These are phyloP conservation scores for Saccharomyces kudriavzevii DNA, from an alignment of 805 yeast genomes.

Conservation along the genomic window DNA sequence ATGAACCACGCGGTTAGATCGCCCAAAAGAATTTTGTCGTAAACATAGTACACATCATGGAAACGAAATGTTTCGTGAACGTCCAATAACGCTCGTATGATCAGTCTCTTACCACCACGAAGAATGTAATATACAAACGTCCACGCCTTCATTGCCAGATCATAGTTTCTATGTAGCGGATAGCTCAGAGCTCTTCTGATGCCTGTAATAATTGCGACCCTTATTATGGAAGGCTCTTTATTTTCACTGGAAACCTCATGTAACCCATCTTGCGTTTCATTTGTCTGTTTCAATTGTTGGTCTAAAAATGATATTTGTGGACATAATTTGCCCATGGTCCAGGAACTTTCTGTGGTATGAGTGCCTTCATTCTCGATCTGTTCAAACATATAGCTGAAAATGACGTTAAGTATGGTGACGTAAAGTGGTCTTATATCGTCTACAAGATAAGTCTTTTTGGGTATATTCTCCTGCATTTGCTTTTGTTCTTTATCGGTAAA, in stretches of 20 bases:
- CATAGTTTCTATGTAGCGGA: constrained; percentile 72
- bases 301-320: constrained; percentile 77
- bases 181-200: constrained; percentile 66
- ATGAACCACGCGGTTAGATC: constrained; percentile 73
- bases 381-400: constrained; percentile 74
- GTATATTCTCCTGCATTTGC: constrained; percentile 54
- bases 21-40: constrained; percentile 66
- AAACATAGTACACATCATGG: constrained; percentile 80
- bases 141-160: constrained; percentile 57
- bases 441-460: constrained; percentile 52
- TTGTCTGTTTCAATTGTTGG: constrained; percentile 37
- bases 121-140: constrained; percentile 60
- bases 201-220: constrained; percentile 50
- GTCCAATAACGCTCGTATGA: constrained; percentile 52
- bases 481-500: constrained; percentile 58
- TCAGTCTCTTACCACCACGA: constrained; percentile 58
- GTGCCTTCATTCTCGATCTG: constrained; percentile 63
- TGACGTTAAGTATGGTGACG: constrained; percentile 51
- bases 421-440: constrained; percentile 50
- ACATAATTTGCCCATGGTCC: constrained; percentile 83
- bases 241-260: constrained; percentile 4
- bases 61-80: constrained; percentile 66
- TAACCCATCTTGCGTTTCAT: constrained; percentile 1
- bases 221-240: constrained; percentile 31
- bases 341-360: constrained; percentile 77